phyloP scores from a whole-genome alignment of 169 alveolate genomes.

The Babesia ovis region DNA sequence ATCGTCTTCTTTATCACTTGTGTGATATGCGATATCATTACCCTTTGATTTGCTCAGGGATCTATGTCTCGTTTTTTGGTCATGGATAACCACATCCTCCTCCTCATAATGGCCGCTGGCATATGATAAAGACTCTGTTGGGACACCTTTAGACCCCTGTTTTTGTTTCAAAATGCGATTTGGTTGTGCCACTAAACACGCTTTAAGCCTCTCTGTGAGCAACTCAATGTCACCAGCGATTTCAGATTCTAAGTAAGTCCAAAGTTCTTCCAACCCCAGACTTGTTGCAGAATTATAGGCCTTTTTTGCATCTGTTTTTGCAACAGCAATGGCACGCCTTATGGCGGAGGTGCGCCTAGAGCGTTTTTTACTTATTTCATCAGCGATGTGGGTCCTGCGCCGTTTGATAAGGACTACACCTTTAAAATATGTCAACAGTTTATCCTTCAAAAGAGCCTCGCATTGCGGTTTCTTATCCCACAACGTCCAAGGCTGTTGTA shows the following conservation, averaged over 20 bases:
- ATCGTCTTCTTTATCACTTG: slow-evolving; percentile 2
- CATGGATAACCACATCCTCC: neutral
- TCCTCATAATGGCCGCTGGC: neutral
- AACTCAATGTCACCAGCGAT: slow-evolving; percentile 4
- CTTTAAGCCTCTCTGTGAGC: slow-evolving; percentile 3
- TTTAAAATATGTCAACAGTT: slow-evolving; percentile 21
- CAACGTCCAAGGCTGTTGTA: slow-evolving; percentile 52
- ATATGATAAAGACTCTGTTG: too few relatives aligned
- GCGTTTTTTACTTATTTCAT: slow-evolving; percentile 48
- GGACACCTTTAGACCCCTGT: neutral
- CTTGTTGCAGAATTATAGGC: slow-evolving; percentile 8
- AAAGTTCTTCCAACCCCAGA: slow-evolving; percentile 56
- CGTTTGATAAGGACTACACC: slow-evolving; percentile 32
- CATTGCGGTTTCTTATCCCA: slow-evolving; percentile 23
- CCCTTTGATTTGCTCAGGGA: neutral
- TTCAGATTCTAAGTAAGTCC: slow-evolving; percentile 45
- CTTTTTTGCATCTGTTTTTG: slow-evolving; percentile 48
- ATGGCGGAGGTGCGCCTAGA: slow-evolving; percentile 59
- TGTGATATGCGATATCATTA: neutral
- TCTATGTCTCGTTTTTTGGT: neutral
- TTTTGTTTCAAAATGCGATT: slow-evolving; percentile 3
- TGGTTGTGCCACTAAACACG: neutral
- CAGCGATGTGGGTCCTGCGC: slow-evolving; percentile 17
- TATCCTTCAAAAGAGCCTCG: slow-evolving; percentile 21
- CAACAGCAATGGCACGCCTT: slow-evolving; percentile 36